Percentiles rank a stretch among this genome's conserved stretches.
These are phyloP conservation scores for Dactylellina leptospora DNA, from an alignment of 2,329 filamentous ascomycete genomes.

Conservation along the genomic window DNA sequence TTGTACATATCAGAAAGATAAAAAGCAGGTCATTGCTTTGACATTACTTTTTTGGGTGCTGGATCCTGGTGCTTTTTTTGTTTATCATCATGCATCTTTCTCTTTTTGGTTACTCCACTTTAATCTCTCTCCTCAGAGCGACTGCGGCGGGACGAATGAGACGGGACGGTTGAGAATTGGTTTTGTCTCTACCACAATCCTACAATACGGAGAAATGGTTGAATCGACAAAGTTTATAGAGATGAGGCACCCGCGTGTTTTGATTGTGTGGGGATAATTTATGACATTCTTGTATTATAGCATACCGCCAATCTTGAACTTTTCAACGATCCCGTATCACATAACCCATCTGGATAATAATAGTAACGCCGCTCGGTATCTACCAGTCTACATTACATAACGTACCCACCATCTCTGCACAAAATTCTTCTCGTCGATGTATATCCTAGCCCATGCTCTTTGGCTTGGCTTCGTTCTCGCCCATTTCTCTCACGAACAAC, in stretches of 20 bases:
- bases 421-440: not conserved
- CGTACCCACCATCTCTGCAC: not conserved
- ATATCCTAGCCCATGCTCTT: slow-evolving; percentile 73
- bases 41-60: slow-evolving; percentile 15
- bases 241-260: not conserved
- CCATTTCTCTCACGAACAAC: slow-evolving; percentile 82
- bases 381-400: too few species aligned
- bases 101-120: slow-evolving; percentile 5
- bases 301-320: too few species aligned
- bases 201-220: not conserved
- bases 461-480: slow-evolving; percentile 85
- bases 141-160: not conserved
- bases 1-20: slow-evolving; percentile 39
- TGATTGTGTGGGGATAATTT: not conserved
- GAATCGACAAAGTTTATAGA: slow-evolving; percentile 1
- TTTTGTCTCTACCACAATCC: not conserved
- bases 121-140: slow-evolving; percentile 16
- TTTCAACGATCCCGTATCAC: too few species aligned
- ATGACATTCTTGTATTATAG: slow-evolving; percentile 47
- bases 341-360: too few species aligned
- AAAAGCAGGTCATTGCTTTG: slow-evolving; percentile 35
- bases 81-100: not conserved
- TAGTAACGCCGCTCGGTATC: too few species aligned
- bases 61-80: slow-evolving; percentile 14
- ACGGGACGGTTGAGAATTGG: not conserved